Evolutionary conservation across 257 asterid genomes (phyloP), one percentile per base, ranked within the genome.

Genomic region (Solanum chaucha): DNA sequence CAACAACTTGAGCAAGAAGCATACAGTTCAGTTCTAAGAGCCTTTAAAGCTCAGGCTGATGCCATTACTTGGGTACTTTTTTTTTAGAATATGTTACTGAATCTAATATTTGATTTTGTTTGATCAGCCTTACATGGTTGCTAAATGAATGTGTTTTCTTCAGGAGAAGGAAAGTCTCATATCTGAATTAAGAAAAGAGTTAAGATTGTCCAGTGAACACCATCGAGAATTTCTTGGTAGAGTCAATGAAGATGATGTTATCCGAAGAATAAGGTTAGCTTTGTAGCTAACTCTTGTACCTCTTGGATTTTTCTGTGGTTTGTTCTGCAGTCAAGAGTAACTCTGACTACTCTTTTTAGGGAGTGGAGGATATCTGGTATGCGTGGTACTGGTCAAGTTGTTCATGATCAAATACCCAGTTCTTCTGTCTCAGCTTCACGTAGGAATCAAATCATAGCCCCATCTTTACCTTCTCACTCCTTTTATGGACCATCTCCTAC

Each of bases 1-100:
- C 99, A 95, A 92, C 97, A 96, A 90, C 93, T 96, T 87, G 98
- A 95, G 95, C 96, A 95, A 91, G 98, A 96, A 89, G 99, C 99
- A 59, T 96, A 96, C 91, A 90, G 91, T 89, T 94, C 99, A 17
- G 93, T 96, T 90, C 90, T 96, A 88, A 91, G 98, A 91, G 99
- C 99, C 85, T 95, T 96, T 92, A 95, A 95, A 93, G 99, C 98
- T 73, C 99, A 96, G 93, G 95, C 93, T 59, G 99, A 95, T 92
- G 95, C 99, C 87, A 89, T 96, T 90, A 15, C n/a, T 51, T 51
- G 61, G 61, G 61, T 51, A 51, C 22, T 15, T 2, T 51, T 51
- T 48, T 51, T 8, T 59, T 32, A 55, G n/a, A 17, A 55, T 55
- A 55, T 55, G 61, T 55, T 17, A 17, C n/a, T 55, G 61, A 17